Percentiles rank a stretch among this genome's conserved stretches.
Conservation (phyloP, 257 asterid genomes). For the Nicotiana paniculata region DNA sequence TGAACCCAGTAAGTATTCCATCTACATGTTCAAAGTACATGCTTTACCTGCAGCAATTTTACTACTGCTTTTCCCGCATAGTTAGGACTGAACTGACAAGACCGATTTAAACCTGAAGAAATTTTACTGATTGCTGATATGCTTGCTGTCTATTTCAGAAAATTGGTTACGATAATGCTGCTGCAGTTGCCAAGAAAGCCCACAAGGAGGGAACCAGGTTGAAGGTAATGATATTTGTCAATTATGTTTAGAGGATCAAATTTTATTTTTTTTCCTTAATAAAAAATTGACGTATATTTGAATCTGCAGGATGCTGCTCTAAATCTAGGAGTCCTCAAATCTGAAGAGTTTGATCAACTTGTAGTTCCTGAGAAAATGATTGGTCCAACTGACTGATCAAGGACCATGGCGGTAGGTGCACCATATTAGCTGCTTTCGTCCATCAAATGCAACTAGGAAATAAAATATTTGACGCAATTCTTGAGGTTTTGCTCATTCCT, state of each 20-base stretch:
- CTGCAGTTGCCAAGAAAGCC: slow-evolving; percentile 95
- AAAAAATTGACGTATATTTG: neutral
- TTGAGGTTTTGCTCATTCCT: no score
- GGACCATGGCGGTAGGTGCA: no score
- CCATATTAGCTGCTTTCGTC: no score
- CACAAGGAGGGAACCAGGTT: slow-evolving; percentile 92
- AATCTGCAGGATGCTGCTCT: slow-evolving; percentile 73
- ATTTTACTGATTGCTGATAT: neutral
- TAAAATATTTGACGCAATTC: no score
- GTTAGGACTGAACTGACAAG: neutral
- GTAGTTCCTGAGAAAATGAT: slow-evolving; percentile 96
- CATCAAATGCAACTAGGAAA: no score
- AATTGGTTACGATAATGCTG: slow-evolving; percentile 96
- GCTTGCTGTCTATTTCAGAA: slow-evolving; percentile 41
- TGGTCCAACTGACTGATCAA: slow-evolving; percentile 54
- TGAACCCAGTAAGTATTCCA: slow-evolving; percentile 71
- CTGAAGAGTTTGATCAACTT: slow-evolving; percentile 71
- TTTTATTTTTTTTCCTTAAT: neutral
- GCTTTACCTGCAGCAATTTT: neutral
- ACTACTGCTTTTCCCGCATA: neutral
- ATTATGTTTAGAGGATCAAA: neutral
- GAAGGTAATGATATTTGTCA: slow-evolving; percentile 41
- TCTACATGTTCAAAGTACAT: neutral
- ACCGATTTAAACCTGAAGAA: neutral
- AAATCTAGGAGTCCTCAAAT: slow-evolving; percentile 64